Evolutionary conservation across 495 filamentous ascomycete species (phyloP), one percentile per base, ranked within the genome.

Genomic region (Daldinia concentrica): DNA sequence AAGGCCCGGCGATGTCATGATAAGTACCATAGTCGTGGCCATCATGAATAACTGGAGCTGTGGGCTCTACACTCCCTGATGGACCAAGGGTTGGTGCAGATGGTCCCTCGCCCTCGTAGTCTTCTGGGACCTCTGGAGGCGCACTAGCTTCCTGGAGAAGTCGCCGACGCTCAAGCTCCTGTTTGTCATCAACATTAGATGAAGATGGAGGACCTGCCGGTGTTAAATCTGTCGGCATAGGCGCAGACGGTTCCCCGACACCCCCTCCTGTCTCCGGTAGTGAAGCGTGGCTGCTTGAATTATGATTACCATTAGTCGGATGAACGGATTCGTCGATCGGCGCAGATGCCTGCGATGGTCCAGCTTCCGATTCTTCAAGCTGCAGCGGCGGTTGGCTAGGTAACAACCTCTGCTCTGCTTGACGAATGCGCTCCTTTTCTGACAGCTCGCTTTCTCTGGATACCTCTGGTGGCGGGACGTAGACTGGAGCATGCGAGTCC

Each of bases 121-220:
- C 83, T 24, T 82, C 82, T 0, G 82, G 80, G 51, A 85, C 81
- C 26, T 84, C 79, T 14, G 83, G 77, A 9, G 93, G 94, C 3
- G 91, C 87, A 74, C 91, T 94, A 0, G 88, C 88, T 72, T 93
- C 89, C 66, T 86, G 85, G 54, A 94, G 81, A 4, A 97, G 79
- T 62, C 92, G 85, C 54, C 85, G 88, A 6, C 92, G 87, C 74
- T 97, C 92, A 22, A 93, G 83, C 73, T 97, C 95, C 72, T 91
- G 89, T 77, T 97, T 97, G 75, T 97, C 94, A 24, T 93, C 92
- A n/a, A 79, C 79, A 19, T 69, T 64, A 79, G 82, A 58, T 64
- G 80, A 50, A 69, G 82, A 58, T 66, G 80, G 43, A 69, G 78
- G 26, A 4, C 4, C 51, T 41, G 62, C 70, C 26, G 79, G 72